These are phyloP conservation scores for Arthrobotrys pseudoclavata DNA, from an alignment of 2,329 filamentous ascomycete species.

Conservation along the genomic window DNA sequence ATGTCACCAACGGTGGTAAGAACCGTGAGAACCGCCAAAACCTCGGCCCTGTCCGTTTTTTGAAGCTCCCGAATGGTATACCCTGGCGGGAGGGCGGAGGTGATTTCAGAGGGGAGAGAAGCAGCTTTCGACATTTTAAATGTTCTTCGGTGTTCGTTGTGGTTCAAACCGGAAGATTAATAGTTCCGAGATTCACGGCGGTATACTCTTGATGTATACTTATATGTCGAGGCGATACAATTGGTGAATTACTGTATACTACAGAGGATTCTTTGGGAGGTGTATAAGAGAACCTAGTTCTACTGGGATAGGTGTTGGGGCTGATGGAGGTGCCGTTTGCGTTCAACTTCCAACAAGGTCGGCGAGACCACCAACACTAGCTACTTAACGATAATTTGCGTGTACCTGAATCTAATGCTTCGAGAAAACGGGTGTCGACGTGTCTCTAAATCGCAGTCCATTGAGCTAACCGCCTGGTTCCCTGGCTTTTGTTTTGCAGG, in stretches of 20 bases:
- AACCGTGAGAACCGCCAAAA: constrained; percentile 90
- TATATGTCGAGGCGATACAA: background rate
- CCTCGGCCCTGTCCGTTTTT: constrained; percentile 80
- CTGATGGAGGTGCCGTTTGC: constrained; percentile 18
- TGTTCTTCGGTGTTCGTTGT: background rate
- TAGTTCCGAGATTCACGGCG: background rate
- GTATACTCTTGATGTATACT: background rate
- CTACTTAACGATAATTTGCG: background rate
- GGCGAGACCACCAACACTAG: background rate
- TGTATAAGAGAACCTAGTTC: background rate
- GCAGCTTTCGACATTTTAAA: constrained; percentile 27
- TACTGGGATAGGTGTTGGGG: background rate
- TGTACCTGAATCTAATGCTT: background rate
- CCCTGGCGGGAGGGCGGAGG: constrained; percentile 79
- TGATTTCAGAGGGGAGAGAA: constrained; percentile 73
- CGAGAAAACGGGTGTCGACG: no score
- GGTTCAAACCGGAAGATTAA: background rate
- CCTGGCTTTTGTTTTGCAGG: constrained; percentile 20
- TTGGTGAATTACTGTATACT: background rate
- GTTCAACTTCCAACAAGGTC: constrained; percentile 16
- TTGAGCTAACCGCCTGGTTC: constrained; percentile 24
- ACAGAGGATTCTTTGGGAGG: background rate
- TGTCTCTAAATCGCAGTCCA: constrained; percentile 35
- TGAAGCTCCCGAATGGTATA: constrained; percentile 87
- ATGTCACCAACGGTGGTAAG: constrained; percentile 94